A percentile compares a stretch with the other conserved stretches of the same genome.
Conservation (phyloP, 306 rosid genomes). For the Rosa rugosa region DNA sequence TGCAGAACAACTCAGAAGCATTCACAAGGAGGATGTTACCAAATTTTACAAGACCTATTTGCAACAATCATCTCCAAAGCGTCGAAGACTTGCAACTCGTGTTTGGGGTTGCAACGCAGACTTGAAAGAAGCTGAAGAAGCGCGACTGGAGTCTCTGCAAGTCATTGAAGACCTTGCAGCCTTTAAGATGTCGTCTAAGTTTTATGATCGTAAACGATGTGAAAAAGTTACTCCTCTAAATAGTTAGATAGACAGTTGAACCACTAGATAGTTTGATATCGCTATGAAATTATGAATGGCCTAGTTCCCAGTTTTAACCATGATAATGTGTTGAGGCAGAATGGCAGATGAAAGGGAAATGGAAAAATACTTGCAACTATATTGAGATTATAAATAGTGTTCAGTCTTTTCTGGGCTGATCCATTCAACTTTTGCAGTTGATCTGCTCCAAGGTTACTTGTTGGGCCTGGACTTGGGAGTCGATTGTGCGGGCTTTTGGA, state of each 20-base stretch:
- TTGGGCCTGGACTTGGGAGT: no score
- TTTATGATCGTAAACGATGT: slow-evolving; percentile 49
- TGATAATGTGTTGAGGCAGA: no score
- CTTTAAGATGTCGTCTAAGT: slow-evolving; percentile 61
- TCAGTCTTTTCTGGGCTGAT: no score
- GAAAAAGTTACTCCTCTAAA: not conserved
- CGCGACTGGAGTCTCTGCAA: slow-evolving; percentile 5
- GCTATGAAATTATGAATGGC: not conserved
- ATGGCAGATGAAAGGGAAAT: no score
- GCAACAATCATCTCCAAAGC: slow-evolving; percentile 58
- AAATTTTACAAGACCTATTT: slow-evolving; percentile 67
- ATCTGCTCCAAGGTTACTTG: no score
- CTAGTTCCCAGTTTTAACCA: not conserved
- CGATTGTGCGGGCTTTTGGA: no score
- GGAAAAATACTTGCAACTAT: no score
- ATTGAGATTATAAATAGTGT: no score
- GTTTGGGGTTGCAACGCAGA: slow-evolving; percentile 90
- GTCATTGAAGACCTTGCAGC: slow-evolving; percentile 52
- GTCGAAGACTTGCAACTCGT: slow-evolving; percentile 66
- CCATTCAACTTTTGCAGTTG: no score
- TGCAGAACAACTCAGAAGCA: slow-evolving; percentile 62
- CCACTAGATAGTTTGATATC: not conserved
- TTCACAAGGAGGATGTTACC: slow-evolving; percentile 62
- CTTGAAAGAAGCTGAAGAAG: slow-evolving; percentile 53
- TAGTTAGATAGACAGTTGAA: not conserved